Conservation (phyloP, 2,329 filamentous ascomycete genomes). For the Endothia cerciana region DNA sequence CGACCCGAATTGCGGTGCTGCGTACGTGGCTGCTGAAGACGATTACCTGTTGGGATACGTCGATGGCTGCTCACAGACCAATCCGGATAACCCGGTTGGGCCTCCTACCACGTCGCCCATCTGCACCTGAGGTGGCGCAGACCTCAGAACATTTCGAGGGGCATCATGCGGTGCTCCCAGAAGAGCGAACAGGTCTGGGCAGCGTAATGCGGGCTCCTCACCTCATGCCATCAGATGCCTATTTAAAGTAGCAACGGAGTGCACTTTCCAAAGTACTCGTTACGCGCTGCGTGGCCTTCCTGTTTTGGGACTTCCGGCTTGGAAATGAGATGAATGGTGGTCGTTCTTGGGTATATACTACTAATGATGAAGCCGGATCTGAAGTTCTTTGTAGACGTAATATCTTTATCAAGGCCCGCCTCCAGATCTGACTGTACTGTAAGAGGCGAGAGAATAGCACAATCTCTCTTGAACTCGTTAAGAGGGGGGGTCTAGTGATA, state of each 20-base stretch:
- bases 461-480: no score
- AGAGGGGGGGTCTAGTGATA: not conserved
- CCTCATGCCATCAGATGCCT: not conserved
- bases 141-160: not conserved
- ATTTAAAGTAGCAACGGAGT: not conserved
- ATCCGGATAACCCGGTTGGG: slow-evolving; percentile 37
- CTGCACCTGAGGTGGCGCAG: slow-evolving; percentile 31
- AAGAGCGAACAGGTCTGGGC: no score
- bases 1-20: slow-evolving; percentile 52
- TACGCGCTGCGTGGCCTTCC: not conserved
- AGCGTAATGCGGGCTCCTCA: not conserved
- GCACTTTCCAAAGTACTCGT: not conserved
- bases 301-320: no score
- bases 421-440: no score
- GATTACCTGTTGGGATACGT: slow-evolving; percentile 44
- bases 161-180: not conserved
- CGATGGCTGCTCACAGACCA: slow-evolving; percentile 42
- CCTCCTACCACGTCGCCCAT: slow-evolving; percentile 36
- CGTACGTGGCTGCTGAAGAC: slow-evolving; percentile 47
- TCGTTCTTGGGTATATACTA: no score
- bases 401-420: no score
- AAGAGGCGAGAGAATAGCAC: no score
- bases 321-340: no score
- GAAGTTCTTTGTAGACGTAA: no score
- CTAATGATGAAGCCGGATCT: no score